Percentiles rank a stretch among this genome's conserved stretches.
Conservation (phyloP, 257 asterid species). For the Cordia subcordata region DNA sequence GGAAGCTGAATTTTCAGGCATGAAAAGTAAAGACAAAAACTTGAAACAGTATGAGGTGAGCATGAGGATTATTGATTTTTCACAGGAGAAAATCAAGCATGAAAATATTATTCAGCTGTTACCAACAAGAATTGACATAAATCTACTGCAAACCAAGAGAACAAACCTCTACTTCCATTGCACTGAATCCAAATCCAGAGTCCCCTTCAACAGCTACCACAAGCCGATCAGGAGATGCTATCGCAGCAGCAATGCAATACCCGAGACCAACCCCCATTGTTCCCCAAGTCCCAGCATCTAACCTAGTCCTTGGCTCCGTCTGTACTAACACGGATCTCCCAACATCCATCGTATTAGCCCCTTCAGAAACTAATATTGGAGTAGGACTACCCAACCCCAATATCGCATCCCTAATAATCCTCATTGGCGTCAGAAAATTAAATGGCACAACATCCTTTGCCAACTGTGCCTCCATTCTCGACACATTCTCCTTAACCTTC, state of each 20-base stretch:
- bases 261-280: conserved; percentile 99
- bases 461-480: conserved; percentile 77
- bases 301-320: conserved; percentile 83
- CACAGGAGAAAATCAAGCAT: not conserved
- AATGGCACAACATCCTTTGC: conserved; percentile 77
- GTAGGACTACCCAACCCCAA: conserved; percentile 59
- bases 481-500: conserved; percentile 73
- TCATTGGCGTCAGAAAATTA: conserved; percentile 83
- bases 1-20: no score
- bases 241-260: conserved; percentile 96
- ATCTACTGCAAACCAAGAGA: not conserved
- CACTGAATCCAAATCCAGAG: conserved; percentile 96
- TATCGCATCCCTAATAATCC: conserved; percentile 85
- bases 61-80: not conserved
- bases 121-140: not conserved
- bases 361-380: conserved; percentile 82
- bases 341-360: conserved; percentile 92
- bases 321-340: conserved; percentile 82
- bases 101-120: not conserved
- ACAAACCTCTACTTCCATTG: conserved; percentile 92
- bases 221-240: conserved; percentile 74
- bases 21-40: no score
- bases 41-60: no score
- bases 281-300: conserved; percentile 99
- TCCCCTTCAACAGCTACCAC: conserved; percentile 98